A percentile compares a stretch with the other conserved stretches of the same genome.
These are phyloP conservation scores for Adansonia digitata DNA, from an alignment of 345 rosid genomes.

Conservation along the genomic window DNA sequence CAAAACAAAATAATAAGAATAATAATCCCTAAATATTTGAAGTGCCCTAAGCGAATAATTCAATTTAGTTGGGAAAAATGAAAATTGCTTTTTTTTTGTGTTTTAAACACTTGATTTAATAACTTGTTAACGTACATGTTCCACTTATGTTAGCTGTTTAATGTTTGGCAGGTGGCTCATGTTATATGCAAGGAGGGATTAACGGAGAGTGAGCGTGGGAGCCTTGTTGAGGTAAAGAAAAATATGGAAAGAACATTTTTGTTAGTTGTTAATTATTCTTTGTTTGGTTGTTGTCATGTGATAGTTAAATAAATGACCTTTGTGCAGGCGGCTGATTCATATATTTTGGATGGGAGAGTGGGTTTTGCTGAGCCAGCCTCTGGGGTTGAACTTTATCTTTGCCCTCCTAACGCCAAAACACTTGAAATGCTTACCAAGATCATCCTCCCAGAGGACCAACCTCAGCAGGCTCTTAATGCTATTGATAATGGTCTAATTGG, in stretches of 20 bases:
- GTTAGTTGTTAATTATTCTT: neutral
- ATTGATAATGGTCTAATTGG: constrained; percentile 83
- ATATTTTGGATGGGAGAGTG: constrained; percentile 68
- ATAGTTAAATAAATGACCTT: too few species aligned
- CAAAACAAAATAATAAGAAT: neutral
- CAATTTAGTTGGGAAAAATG: neutral
- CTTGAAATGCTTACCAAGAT: constrained; percentile 60
- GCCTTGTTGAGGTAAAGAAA: constrained; percentile 54
- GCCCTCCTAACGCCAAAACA: constrained; percentile 67
- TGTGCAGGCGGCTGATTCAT: constrained; percentile 69
- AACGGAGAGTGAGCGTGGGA: constrained; percentile 47
- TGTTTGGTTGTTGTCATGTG: neutral
- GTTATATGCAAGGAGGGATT: constrained; percentile 61
- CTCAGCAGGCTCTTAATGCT: constrained; percentile 48
- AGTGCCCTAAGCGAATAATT: neutral
- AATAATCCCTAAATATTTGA: neutral
- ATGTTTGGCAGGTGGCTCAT: constrained; percentile 60
- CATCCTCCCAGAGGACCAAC: constrained; percentile 67
- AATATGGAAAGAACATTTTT: neutral
- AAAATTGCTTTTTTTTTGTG: neutral
- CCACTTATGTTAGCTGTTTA: neutral
- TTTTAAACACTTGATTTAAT: neutral
- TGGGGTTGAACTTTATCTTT: constrained; percentile 78
- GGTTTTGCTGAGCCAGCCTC: constrained; percentile 82
- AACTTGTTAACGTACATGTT: too few species aligned